A percentile compares a stretch with the other conserved stretches of the same genome.
Conservation (phyloP, 352 stramenopile species). For the Phytophthora sansomeana region DNA sequence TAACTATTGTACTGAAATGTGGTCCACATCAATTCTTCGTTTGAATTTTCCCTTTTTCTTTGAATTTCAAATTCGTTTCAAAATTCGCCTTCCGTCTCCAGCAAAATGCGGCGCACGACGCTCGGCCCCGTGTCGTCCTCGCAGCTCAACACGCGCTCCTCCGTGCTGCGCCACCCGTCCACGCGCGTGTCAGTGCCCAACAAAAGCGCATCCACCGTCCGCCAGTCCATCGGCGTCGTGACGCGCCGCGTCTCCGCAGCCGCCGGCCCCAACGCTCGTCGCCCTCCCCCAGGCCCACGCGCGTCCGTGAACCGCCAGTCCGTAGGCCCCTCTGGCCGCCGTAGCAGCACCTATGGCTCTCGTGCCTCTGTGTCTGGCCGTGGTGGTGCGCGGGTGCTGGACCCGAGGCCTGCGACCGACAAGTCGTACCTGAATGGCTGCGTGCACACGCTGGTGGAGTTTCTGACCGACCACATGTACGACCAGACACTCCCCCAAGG, state of each 20-base stretch:
- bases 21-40: not conserved
- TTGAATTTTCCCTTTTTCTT: not conserved
- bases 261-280: slow-evolving; percentile 18
- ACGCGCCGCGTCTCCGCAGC: slow-evolving; percentile 66
- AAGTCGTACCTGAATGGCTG: slow-evolving; percentile 93
- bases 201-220: slow-evolving; percentile 44
- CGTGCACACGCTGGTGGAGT: slow-evolving; percentile 95
- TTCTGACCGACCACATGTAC: slow-evolving; percentile 92
- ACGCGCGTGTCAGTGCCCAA: slow-evolving; percentile 65
- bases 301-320: slow-evolving; percentile 61
- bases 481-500: slow-evolving; percentile 93
- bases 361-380: slow-evolving; percentile 59
- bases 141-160: slow-evolving; percentile 76
- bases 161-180: slow-evolving; percentile 45
- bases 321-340: slow-evolving; percentile 44
- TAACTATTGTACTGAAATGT: too few species aligned
- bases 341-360: slow-evolving; percentile 72
- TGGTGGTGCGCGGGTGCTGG: slow-evolving; percentile 52
- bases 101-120: slow-evolving; percentile 82
- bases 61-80: slow-evolving; percentile 22
- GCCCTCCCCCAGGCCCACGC: slow-evolving; percentile 39
- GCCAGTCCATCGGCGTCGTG: slow-evolving; percentile 64
- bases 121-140: slow-evolving; percentile 86
- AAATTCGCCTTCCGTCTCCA: not conserved
- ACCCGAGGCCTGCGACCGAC: slow-evolving; percentile 91